These are phyloP conservation scores for Didymella pinodella DNA, from an alignment of 2,329 filamentous ascomycete species.

Conservation along the genomic window DNA sequence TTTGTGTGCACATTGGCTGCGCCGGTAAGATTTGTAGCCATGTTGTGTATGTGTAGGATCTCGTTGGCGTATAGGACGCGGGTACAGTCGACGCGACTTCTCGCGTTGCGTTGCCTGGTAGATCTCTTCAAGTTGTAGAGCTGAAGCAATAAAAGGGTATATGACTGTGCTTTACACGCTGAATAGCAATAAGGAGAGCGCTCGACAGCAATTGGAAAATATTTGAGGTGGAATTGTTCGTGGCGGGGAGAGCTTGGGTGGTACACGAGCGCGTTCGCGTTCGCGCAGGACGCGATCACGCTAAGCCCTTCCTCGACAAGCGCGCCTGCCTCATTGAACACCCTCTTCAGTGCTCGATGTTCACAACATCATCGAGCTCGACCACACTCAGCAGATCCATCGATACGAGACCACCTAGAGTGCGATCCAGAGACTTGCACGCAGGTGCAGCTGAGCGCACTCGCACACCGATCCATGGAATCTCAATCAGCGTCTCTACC, in stretches of 20 bases:
- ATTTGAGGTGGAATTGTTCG: conserved; percentile 5
- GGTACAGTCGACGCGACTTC: conserved; percentile 1
- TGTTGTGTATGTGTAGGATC: neutral
- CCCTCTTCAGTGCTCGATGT: neutral
- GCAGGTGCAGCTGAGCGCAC: neutral
- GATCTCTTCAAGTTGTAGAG: neutral
- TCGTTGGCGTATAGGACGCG: neutral
- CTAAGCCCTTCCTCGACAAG: conserved; percentile 4
- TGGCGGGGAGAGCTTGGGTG: conserved; percentile 25
- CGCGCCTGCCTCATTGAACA: neutral
- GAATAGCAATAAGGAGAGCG: neutral
- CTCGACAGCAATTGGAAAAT: neutral
- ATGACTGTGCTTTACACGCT: neutral
- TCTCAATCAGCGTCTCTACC: neutral
- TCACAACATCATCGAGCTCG: neutral
- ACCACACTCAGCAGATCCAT: neutral
- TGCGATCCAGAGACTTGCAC: neutral
- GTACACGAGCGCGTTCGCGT: conserved; percentile 8
- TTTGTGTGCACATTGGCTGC: conserved; percentile 7
- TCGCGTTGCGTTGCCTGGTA: neutral
- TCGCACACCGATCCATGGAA: neutral
- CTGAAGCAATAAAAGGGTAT: neutral
- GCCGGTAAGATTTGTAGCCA: neutral
- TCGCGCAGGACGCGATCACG: conserved; percentile 16
- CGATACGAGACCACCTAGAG: no score